Evolutionary conservation across 257 asterid genomes (phyloP).

Genomic region (Voacanga thouarsii): DNA sequence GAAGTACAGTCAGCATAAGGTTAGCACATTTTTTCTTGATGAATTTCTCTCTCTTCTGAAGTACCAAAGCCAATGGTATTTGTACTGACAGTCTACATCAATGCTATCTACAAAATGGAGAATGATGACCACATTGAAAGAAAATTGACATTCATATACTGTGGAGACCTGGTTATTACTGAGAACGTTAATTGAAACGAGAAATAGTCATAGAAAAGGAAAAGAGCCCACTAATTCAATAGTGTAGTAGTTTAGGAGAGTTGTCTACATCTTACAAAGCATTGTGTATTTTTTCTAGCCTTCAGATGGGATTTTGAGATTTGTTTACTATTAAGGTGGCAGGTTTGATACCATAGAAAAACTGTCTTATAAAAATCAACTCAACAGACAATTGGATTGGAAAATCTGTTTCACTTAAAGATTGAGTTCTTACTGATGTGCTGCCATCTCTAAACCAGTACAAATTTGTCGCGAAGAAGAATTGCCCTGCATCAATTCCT

Average conservation of each 20-base stretch:
- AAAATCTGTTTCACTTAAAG: not conserved
- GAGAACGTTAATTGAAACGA: too few species aligned
- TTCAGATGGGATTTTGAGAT: not conserved
- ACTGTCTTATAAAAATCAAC: not conserved
- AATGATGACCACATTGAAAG: not conserved
- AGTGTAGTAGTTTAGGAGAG: not conserved
- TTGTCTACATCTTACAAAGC: too few species aligned
- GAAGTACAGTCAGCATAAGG: constrained; percentile 97
- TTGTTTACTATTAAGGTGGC: not conserved
- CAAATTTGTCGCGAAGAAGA: constrained; percentile 96
- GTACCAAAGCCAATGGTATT: not conserved
- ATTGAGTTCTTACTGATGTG: not conserved
- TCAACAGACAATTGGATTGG: not conserved
- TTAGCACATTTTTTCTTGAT: constrained; percentile 13
- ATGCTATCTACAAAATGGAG: not conserved
- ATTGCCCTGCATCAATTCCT: constrained; percentile 77
- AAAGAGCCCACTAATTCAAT: too few species aligned
- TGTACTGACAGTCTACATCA: not conserved
- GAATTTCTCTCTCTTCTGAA: not conserved
- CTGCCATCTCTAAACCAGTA: constrained; percentile 47
- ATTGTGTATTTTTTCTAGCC: too few species aligned
- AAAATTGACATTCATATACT: too few species aligned
- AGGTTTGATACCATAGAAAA: too few species aligned
- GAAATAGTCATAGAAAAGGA: not conserved
- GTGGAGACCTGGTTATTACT: too few species aligned